Base-by-base conservation (phyloP, 805 yeast species). In the Saccharomycopsis sp. region DNA sequence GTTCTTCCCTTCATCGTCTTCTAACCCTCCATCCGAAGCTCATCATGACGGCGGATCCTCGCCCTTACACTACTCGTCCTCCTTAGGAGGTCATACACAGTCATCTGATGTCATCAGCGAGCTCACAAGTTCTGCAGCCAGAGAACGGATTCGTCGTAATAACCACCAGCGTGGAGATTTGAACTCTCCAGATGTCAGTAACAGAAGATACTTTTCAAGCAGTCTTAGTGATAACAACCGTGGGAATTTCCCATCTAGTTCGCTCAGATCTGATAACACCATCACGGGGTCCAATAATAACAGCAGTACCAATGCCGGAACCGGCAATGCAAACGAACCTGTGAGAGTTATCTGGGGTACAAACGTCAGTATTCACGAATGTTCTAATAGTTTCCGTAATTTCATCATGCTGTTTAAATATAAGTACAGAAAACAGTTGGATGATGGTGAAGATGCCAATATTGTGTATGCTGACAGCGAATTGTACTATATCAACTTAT, bases 281-380 rank as follows among this genome's bases (percentile, higher is more conserved):
- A 20, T 29, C 22, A 53, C 52, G 55, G 25, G 52, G 12, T 19
- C 59, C 25, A 58, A 63, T 47, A 60, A 58, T 14, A 62, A 53
- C 51, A 51, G 60, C 22, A 56, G 68, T n/a, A 67, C 68, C 14
- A 62, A 68, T 15, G 62, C 69, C 2, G 70, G 66, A 17, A 71
- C 71, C 17, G 67, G 67, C 7, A 70, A 75, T 56, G 74, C 76
- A 23, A 82, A 81, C 56, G 97, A 87, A 64, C 96, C 96, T 0
- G 83, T 85, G 23, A 81, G 96, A 67, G 96, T 94, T 56, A 93
- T 94, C 67, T 94, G 99, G 99, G 99, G 99, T 72, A 94, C 99
- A 0, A 91, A 93, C 68, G 97, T 94, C 25, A 87, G 96, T 53
- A 92, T 94, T 67, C 89, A 84, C 67, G 97, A 94, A 68, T 86